Evolutionary conservation across 768 basidiomycete genomes (phyloP).

Genomic region (Tylopilus plumbeoviolaceoides): DNA sequence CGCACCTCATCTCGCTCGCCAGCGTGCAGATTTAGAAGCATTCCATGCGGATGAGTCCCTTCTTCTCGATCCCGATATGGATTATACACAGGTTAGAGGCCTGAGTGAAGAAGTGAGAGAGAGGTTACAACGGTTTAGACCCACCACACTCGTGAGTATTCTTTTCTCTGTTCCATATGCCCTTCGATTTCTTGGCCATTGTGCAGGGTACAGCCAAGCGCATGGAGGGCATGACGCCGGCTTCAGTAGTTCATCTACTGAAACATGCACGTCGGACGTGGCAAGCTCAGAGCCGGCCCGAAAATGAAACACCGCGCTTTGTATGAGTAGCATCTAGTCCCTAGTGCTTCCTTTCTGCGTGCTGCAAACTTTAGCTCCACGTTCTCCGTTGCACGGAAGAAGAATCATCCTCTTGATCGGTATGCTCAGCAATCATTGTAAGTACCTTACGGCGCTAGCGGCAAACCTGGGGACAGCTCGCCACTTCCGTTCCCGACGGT

Average conservation of each 20-base stretch:
- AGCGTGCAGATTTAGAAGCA: conserved; percentile 67
- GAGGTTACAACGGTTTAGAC: conserved; percentile 53
- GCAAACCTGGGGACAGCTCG: neutral
- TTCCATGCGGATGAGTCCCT: conserved; percentile 79
- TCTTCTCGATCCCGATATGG: conserved; percentile 61
- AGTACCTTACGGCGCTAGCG: neutral
- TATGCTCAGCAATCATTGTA: neutral
- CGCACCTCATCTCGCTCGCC: conserved; percentile 58
- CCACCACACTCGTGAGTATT: conserved; percentile 58
- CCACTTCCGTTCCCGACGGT: conserved; percentile 1
- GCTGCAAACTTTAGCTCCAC: no score
- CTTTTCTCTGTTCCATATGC: neutral
- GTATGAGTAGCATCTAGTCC: neutral
- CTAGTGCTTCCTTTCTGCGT: neutral
- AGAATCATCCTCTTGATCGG: neutral
- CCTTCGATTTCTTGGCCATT: neutral
- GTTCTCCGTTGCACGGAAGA: neutral
- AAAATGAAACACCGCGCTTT: neutral
- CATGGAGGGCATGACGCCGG: conserved; percentile 92
- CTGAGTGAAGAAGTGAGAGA: conserved; percentile 76
- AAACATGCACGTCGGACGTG: conserved; percentile 50
- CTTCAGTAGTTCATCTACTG: conserved; percentile 63
- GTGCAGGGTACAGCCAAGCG: conserved; percentile 85
- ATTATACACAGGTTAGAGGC: conserved; percentile 62
- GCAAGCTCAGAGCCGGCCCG: conserved; percentile 2